Evolutionary conservation across 495 filamentous ascomycete genomes (phyloP), one percentile per base, ranked within the genome.

Genomic region (Penicillium canescens): DNA sequence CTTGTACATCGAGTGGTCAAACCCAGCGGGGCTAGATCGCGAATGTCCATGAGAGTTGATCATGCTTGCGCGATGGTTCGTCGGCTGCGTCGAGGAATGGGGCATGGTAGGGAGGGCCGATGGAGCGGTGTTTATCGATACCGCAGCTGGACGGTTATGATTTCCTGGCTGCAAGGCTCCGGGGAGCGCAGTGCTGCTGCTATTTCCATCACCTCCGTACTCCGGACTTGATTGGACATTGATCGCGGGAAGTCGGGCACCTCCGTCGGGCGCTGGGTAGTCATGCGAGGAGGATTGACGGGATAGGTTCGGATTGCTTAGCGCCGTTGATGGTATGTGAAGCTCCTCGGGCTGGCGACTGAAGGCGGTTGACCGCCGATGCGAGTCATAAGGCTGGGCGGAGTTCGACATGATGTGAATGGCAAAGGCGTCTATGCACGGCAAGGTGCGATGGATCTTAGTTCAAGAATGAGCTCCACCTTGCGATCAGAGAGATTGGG

Each of bases 11-110:
- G 85, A 78, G 41, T 85, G 80, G 41, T 89, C 83, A 44, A 92
- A 84, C 34, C 88, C 87, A 3, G 88, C 85, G 21, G 92, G 92
- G 66, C 90, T 96, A 35, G 91, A 95, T 50, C 90, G 80, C 38
- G 92, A 92, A 70, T 96, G 91, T 52, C 70, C 75, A 61, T 87
- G 85, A 26, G 82, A 76, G 55, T 85, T 86, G 57, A 84, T 69
- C 50, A 82, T 81, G 55, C 80, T 82, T 5, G 87, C 77, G 50
- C 91, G 87, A 28, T 88, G 84, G 14, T 84, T 82, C 8, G 82
- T 82, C 8, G 82, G 69, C 52, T 88, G 87, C 44, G 82, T 78
- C 42, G 79, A 78, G 44, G 79, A 63, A 55, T 86, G 86, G 37
- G 86, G 82, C 67, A 91, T 78, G 42, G 87, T 88, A 37, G 92